Base-by-base conservation (phyloP, 164 flowering plant species). In the Magnolia changhungtana region DNA sequence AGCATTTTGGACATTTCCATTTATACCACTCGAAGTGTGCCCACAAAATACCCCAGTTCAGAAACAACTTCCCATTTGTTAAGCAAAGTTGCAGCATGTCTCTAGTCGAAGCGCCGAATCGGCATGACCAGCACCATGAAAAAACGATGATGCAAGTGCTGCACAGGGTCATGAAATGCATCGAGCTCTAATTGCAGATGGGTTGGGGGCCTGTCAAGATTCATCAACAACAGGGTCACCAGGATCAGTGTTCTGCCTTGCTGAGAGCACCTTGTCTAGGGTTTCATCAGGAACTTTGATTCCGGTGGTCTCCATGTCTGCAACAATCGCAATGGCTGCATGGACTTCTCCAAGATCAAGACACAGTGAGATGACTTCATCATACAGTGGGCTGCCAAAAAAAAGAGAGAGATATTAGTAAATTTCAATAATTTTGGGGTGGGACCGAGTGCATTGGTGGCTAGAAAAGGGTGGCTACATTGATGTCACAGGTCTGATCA, bases 271-370 rank as follows among this genome's bases (percentile, higher is more conserved):
- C 80, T 80, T 83, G 77, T 96, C 99, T 18, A 93, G 81, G 23
- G 87, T 92, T 75, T 89, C 81, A 58, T 89, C 95, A 23, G 95
- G 88, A 10, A 93, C 97, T 20, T 82, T 80, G 72, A 93, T 92
- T 77, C 98, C 98, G 55, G 91, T 78, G 13, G 90, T 90, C 83
- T 96, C 98, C 90, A 93, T 75, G 76, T 96, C 98, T 69, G 99
- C 94, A 51, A 92, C 96, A 29, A 96, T 89, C 16, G 98, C 99
- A 75, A 93, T 81, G 76, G 98, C 95, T 27, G 98, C 97, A 81
- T 95, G 96, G 45, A 88, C 89, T 77, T 95, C 98, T 55, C 97
- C 95, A 65, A 96, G 88, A 65, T 93, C 97, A n/a, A 96, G 89
- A 59, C 98, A 96, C 16, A 90, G 79, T 19, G 83, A 81, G 84